Evolutionary conservation across 2,329 filamentous ascomycete genomes (phyloP).

Genomic region (Trichoderma gracile): DNA sequence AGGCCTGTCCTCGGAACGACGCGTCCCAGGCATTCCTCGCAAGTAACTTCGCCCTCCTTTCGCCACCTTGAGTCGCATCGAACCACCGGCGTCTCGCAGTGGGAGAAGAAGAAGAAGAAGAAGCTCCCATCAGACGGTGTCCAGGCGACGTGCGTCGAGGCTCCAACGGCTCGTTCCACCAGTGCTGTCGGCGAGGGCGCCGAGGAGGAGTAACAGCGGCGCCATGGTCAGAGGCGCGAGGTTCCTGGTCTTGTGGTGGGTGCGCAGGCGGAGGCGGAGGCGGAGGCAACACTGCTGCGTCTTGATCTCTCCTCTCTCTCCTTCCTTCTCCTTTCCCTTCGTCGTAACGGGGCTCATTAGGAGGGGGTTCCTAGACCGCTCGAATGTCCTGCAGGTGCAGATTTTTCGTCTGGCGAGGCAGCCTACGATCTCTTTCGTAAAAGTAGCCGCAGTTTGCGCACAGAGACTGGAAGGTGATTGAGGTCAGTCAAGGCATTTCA

Average conservation of each 20-base stretch:
- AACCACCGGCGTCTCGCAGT: no score
- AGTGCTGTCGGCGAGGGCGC: constrained; percentile 11
- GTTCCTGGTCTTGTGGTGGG: not conserved
- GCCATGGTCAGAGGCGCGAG: not conserved
- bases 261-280: not conserved
- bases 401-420: constrained; percentile 59
- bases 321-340: constrained; percentile 10
- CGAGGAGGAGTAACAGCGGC: not conserved
- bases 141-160: not conserved
- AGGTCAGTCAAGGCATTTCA: no score
- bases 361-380: constrained; percentile 35
- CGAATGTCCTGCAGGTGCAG: constrained; percentile 41
- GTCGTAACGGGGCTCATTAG: constrained; percentile 30
- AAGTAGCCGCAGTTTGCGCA: constrained; percentile 92
- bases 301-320: not conserved
- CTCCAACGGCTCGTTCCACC: constrained; percentile 1
- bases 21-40: constrained; percentile 11
- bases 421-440: constrained; percentile 81
- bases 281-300: not conserved
- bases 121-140: not conserved
- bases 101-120: no score
- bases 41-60: constrained; percentile 24
- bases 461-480: no score
- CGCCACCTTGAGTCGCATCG: constrained; percentile 1
- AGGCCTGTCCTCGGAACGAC: not conserved